These are phyloP conservation scores for Croton laevigatus DNA, from an alignment of 441 rosid species.

Conservation along the genomic window DNA sequence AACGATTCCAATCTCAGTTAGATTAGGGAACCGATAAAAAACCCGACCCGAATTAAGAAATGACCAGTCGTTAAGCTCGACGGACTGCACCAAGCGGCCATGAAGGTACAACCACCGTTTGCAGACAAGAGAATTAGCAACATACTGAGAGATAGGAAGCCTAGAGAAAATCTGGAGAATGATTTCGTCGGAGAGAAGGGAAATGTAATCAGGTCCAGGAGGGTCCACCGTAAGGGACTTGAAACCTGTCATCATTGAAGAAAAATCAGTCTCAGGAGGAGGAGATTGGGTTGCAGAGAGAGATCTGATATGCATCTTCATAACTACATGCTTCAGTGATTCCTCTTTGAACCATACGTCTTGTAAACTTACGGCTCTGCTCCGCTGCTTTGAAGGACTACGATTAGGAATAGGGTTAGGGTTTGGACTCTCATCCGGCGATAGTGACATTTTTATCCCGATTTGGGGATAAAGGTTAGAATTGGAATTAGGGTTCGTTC, in stretches of 20 bases:
- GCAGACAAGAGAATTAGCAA: slow-evolving; percentile 54
- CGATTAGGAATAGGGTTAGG: slow-evolving; percentile 19
- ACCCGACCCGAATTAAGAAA: slow-evolving; percentile 62
- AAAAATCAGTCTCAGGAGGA: slow-evolving; percentile 24
- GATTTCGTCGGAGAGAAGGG: slow-evolving; percentile 54
- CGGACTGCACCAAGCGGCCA: slow-evolving; percentile 59
- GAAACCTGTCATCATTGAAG: not conserved
- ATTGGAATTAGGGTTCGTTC: not conserved
- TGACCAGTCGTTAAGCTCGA: slow-evolving; percentile 54
- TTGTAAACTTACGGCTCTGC: slow-evolving; percentile 23
- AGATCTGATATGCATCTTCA: slow-evolving; percentile 40
- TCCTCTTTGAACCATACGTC: slow-evolving; percentile 31
- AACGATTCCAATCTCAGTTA: slow-evolving; percentile 45
- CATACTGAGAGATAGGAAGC: slow-evolving; percentile 46
- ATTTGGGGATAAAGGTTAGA: not conserved
- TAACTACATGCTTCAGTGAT: slow-evolving; percentile 34
- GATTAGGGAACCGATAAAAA: slow-evolving; percentile 55
- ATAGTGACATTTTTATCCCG: slow-evolving; percentile 5
- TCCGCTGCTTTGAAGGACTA: not conserved
- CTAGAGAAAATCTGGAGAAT: slow-evolving; percentile 50
- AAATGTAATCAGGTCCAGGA: slow-evolving; percentile 31
- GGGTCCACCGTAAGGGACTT: slow-evolving; percentile 17
- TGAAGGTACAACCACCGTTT: slow-evolving; percentile 70
- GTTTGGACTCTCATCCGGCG: not conserved
- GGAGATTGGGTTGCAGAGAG: slow-evolving; percentile 23